Conservation (phyloP, 2,329 filamentous ascomycete genomes). For the Penicillium hordei region DNA sequence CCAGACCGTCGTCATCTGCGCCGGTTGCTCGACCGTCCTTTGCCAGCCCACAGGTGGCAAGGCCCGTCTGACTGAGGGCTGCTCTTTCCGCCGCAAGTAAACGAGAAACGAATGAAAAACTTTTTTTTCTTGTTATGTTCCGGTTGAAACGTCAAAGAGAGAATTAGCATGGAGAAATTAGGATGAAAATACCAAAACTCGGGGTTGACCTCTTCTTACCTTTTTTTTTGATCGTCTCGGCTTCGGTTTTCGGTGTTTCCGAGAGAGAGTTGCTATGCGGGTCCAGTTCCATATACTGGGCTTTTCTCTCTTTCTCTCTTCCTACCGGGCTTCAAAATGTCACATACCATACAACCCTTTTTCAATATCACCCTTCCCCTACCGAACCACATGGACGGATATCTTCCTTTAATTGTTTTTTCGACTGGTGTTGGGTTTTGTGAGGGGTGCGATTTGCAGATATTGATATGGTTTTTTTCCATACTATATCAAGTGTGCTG, state of each 20-base stretch:
- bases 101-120: conserved; percentile 36
- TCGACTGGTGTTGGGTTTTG: conserved; percentile 5
- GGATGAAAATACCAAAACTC: conserved; percentile 31
- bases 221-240: conserved; percentile 26
- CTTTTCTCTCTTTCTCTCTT: conserved; percentile 11
- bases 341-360: conserved; percentile 28
- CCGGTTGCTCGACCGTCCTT: conserved; percentile 97
- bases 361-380: conserved; percentile 17
- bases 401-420: conserved; percentile 5
- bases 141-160: conserved; percentile 28
- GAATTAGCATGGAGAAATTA: conserved; percentile 32
- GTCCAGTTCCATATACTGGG: conserved; percentile 5
- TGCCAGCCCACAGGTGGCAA: conserved; percentile 99
- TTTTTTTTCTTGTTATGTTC: conserved; percentile 30
- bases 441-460: conserved; percentile 13
- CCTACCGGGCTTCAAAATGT: conserved; percentile 28
- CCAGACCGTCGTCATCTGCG: conserved; percentile 99
- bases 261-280: conserved; percentile 4
- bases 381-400: conserved; percentile 6
- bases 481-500: conserved; percentile 14
- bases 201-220: conserved; percentile 15
- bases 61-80: conserved; percentile 97
- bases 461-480: conserved; percentile 25
- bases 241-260: conserved; percentile 18
- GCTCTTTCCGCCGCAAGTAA: conserved; percentile 99